Evolutionary conservation across 2,329 filamentous ascomycete genomes (phyloP).

Genomic region (Colletotrichum sp.): DNA sequence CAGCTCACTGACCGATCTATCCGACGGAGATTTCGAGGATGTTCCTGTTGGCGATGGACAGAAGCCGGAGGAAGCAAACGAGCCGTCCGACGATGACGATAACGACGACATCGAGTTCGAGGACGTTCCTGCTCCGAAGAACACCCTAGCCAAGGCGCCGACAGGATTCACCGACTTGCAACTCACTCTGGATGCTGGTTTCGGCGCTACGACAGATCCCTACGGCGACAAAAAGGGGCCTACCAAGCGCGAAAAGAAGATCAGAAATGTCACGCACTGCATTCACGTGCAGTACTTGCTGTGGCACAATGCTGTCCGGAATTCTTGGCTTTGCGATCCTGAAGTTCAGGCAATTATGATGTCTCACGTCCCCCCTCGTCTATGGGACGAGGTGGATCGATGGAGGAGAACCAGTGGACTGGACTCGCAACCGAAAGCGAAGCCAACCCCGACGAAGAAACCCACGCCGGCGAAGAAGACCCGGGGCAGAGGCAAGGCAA

Average conservation of each 20-base stretch:
- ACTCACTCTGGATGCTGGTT: slow-evolving; percentile 68
- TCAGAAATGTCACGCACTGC: slow-evolving; percentile 81
- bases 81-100: slow-evolving; percentile 50
- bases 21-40: slow-evolving; percentile 61
- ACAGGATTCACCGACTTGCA: slow-evolving; percentile 71
- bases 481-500: slow-evolving; percentile 43
- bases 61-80: slow-evolving; percentile 43
- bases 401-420: slow-evolving; percentile 75
- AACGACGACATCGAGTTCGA: slow-evolving; percentile 70
- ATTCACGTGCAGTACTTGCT: slow-evolving; percentile 88
- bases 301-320: slow-evolving; percentile 87
- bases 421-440: slow-evolving; percentile 38
- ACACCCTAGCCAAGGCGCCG: slow-evolving; percentile 46
- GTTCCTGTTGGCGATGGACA: slow-evolving; percentile 45
- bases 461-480: slow-evolving; percentile 29
- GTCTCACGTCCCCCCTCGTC: slow-evolving; percentile 69
- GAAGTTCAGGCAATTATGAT: slow-evolving; percentile 78
- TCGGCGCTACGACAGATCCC: slow-evolving; percentile 62
- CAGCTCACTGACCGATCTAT: slow-evolving; percentile 58
- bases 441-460: slow-evolving; percentile 32
- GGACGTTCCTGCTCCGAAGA: slow-evolving; percentile 50
- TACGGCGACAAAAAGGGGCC: slow-evolving; percentile 79
- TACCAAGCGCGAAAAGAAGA: slow-evolving; percentile 81
- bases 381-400: slow-evolving; percentile 75
- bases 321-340: slow-evolving; percentile 81